These are phyloP conservation scores for Chaetomium globosum DNA, from an alignment of 2,329 filamentous ascomycete genomes.

Conservation along the genomic window DNA sequence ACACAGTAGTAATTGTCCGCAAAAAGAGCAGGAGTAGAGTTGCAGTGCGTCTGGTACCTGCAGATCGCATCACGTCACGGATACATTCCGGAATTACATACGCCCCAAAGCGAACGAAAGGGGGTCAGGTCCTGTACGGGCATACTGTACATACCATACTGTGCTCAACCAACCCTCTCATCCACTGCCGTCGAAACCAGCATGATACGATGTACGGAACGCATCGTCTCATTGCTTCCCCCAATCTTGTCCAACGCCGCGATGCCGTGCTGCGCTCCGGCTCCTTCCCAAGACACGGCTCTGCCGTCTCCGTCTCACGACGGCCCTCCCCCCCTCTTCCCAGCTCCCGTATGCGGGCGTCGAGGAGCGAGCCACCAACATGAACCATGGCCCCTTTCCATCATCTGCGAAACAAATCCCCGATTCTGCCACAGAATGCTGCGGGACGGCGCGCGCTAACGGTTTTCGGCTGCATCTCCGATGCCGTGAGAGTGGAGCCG, in stretches of 20 bases:
- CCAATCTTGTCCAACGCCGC: not conserved
- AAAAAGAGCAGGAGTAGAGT: not conserved
- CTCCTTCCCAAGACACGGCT: not conserved
- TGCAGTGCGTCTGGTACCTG: constrained; percentile 2
- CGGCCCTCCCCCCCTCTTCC: too few species aligned
- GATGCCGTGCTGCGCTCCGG: not conserved
- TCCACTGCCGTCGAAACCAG: constrained; percentile 3
- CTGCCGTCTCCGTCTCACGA: not conserved
- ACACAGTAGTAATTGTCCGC: too few species aligned
- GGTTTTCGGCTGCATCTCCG: constrained; percentile 25
- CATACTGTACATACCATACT: not conserved
- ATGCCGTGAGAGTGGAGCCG: not conserved
- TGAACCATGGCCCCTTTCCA: not conserved
- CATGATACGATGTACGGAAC: not conserved
- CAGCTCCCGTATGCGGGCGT: not conserved
- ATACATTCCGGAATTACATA: constrained; percentile 1
- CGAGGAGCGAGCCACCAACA: too few species aligned
- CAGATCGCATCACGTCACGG: constrained; percentile 7
- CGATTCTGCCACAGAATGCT: constrained; percentile 15
- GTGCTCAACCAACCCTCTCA: not conserved
- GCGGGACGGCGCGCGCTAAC: constrained; percentile 24
- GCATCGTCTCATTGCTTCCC: not conserved
- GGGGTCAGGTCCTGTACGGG: not conserved
- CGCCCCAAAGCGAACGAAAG: not conserved
- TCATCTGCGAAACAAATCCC: constrained; percentile 11